phyloP scores from a whole-genome alignment of 345 rosid species.

The Heritiera littoralis region DNA sequence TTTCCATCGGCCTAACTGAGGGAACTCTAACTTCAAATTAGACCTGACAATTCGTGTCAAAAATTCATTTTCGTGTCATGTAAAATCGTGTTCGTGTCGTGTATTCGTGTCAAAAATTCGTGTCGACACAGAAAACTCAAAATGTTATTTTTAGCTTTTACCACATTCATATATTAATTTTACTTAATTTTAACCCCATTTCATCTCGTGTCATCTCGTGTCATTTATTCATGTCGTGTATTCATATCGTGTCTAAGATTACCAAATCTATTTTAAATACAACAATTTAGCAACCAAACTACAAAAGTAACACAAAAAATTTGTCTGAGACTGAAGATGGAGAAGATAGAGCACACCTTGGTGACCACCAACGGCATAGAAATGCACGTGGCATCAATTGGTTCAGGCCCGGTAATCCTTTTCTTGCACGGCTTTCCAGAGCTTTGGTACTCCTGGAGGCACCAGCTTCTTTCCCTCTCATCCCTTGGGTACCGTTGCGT shows the following conservation, averaged over 20 bases:
- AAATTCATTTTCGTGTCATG: too few species aligned
- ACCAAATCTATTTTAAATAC: too few species aligned
- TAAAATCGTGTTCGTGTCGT: too few species aligned
- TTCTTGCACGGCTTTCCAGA: slow-evolving; percentile 78
- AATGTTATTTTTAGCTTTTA: too few species aligned
- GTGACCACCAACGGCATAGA: slow-evolving; percentile 60
- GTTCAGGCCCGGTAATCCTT: slow-evolving; percentile 57
- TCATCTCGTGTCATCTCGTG: too few species aligned
- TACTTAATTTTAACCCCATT: too few species aligned
- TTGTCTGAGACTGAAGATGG: slow-evolving; percentile 36
- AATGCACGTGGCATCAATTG: slow-evolving; percentile 65
- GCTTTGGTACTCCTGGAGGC: slow-evolving; percentile 81
- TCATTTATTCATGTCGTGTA: too few species aligned
- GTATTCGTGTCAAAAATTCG: too few species aligned
- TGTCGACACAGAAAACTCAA: too few species aligned
- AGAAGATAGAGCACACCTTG: slow-evolving; percentile 62
- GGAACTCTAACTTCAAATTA: neutral
- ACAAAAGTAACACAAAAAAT: neutral
- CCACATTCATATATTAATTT: too few species aligned
- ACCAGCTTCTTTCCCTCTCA: slow-evolving; percentile 65
- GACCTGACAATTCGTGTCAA: too few species aligned
- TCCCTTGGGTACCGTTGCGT: slow-evolving; percentile 59
- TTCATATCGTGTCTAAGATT: too few species aligned
- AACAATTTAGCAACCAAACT: neutral
- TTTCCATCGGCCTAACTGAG: neutral